These are phyloP conservation scores for Apiospora phragmitis DNA, from an alignment of 2,329 filamentous ascomycete genomes.

Conservation along the genomic window DNA sequence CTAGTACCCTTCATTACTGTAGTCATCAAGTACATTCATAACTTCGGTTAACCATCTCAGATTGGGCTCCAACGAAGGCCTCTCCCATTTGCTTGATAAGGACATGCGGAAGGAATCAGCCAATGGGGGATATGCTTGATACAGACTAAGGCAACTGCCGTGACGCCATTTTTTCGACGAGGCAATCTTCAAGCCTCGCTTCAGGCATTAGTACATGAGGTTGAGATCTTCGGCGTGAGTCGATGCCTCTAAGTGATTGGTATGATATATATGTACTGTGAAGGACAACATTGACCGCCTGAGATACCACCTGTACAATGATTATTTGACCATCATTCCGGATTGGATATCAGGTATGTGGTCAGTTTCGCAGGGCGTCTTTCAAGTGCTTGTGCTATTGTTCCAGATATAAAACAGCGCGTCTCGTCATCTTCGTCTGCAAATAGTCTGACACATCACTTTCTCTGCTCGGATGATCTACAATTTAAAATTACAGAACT, in stretches of 20 bases:
- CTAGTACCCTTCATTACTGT: neutral
- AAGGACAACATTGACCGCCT: neutral
- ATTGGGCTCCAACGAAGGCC: neutral
- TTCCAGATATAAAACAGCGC: neutral
- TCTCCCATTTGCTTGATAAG: neutral
- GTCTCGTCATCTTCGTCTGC: neutral
- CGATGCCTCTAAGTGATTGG: neutral
- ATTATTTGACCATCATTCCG: too few relatives aligned
- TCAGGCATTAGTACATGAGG: neutral
- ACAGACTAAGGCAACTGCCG: neutral
- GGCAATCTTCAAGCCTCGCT: neutral
- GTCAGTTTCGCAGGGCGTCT: neutral
- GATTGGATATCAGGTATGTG: neutral
- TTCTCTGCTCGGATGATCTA: neutral
- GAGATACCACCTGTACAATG: neutral
- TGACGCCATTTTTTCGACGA: neutral
- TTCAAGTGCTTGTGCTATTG: neutral
- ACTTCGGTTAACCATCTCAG: neutral
- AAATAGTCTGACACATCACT: neutral
- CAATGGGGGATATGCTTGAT: neutral
- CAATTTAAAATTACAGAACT: neutral
- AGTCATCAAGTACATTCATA: neutral
- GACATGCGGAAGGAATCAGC: neutral
- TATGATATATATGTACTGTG: neutral
- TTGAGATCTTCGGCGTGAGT: neutral